Percentiles rank a stretch among this genome's conserved stretches.
Conservation (phyloP, 2,329 filamentous ascomycete genomes). For the Calonectria ilicicola region DNA sequence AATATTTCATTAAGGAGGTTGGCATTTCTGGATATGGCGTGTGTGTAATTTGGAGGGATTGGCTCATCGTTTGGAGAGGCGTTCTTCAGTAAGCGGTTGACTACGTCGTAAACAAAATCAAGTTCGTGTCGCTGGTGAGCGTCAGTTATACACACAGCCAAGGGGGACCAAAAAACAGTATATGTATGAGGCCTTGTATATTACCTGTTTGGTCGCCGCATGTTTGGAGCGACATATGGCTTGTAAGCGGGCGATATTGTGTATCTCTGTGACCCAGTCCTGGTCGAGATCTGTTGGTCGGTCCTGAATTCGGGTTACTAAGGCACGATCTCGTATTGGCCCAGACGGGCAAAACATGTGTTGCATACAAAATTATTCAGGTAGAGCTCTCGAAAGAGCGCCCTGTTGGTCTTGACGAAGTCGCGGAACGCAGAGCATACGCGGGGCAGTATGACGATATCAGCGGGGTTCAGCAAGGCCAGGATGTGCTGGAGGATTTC, state of each 20-base stretch:
- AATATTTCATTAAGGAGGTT: conserved; percentile 59
- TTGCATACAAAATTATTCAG: conserved; percentile 62
- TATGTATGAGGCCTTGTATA: neutral
- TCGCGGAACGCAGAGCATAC: conserved; percentile 65
- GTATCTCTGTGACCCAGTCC: conserved; percentile 58
- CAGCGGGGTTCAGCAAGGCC: conserved; percentile 64
- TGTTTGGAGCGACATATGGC: conserved; percentile 52
- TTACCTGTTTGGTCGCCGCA: conserved; percentile 54
- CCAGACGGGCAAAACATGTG: too few relatives aligned
- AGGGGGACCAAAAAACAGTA: neutral
- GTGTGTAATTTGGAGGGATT: conserved; percentile 43
- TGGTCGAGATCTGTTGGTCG: conserved; percentile 48
- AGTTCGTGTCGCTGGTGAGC: conserved; percentile 55
- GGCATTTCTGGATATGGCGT: conserved; percentile 61
- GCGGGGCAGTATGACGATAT: conserved; percentile 64
- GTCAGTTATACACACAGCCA: neutral
- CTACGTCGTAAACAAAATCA: conserved; percentile 59
- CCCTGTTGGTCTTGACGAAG: conserved; percentile 67
- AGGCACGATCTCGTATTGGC: neutral
- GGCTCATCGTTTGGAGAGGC: conserved; percentile 52
- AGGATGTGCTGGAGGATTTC: conserved; percentile 75
- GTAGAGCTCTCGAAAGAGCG: conserved; percentile 74
- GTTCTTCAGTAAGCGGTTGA: conserved; percentile 59
- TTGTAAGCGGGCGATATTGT: conserved; percentile 57
- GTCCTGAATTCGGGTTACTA: conserved; percentile 42